phyloP scores from a whole-genome alignment of 345 rosid species.

The Dovyalis caffra region DNA sequence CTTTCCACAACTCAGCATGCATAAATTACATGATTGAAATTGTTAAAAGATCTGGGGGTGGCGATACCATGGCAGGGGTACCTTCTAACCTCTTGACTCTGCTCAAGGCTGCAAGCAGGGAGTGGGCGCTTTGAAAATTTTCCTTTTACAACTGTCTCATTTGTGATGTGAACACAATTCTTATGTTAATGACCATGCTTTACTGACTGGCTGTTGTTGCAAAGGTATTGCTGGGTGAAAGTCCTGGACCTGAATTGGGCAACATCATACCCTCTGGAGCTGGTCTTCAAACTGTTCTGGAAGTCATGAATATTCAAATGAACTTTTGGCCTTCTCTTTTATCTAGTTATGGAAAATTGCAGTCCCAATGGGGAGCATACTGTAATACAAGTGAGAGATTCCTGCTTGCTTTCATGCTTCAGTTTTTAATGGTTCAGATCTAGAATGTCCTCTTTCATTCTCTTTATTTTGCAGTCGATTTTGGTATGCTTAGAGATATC shows the following conservation, averaged over 20 bases:
- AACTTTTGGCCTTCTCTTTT: constrained; percentile 68
- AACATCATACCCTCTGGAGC: constrained; percentile 57
- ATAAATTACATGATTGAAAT: background rate
- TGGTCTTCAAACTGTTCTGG: constrained; percentile 67
- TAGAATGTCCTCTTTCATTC: background rate
- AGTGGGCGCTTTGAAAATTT: too few relatives aligned
- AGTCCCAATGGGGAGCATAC: constrained; percentile 51
- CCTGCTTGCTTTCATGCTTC: background rate
- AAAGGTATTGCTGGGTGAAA: constrained; percentile 82
- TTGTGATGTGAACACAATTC: too few relatives aligned
- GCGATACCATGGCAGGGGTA: background rate
- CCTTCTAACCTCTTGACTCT: background rate
- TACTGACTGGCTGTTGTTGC: constrained; percentile 13
- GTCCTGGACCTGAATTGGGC: constrained; percentile 35
- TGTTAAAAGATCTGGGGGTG: background rate
- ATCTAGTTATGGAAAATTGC: constrained; percentile 43
- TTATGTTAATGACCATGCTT: too few relatives aligned
- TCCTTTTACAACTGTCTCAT: too few relatives aligned
- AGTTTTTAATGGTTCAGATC: background rate
- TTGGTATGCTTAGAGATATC: background rate
- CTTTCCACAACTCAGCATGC: background rate
- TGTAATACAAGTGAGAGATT: constrained; percentile 55
- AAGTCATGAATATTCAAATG: constrained; percentile 79
- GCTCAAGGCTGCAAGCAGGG: too few relatives aligned
- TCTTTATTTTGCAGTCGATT: background rate